These are phyloP conservation scores for Gastrodia elata DNA, from an alignment of 106 monocot species.

Conservation along the genomic window DNA sequence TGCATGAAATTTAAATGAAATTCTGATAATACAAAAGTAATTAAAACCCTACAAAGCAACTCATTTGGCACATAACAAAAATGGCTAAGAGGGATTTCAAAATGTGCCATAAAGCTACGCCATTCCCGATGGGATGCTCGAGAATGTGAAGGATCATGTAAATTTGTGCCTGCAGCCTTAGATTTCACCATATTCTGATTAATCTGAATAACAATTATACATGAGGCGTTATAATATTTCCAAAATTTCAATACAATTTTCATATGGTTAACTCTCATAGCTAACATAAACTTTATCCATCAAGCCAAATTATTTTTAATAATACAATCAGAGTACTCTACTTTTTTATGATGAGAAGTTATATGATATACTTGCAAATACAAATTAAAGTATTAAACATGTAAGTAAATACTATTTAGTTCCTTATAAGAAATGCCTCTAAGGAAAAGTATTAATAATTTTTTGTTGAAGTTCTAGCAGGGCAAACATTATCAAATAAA, in stretches of 20 bases:
- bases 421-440: too few species aligned
- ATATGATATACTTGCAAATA: too few species aligned
- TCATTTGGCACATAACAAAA: neutral
- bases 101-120: neutral
- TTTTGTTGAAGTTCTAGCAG: too few species aligned
- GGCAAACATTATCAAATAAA: too few species aligned
- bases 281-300: neutral
- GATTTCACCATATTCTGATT: slow-evolving; percentile 8
- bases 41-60: neutral
- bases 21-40: neutral
- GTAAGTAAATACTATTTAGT: too few species aligned
- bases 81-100: neutral
- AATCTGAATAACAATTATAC: neutral
- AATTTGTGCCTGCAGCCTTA: neutral
- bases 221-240: neutral
- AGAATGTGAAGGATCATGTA: slow-evolving; percentile 7
- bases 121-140: neutral
- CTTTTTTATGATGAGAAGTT: too few species aligned
- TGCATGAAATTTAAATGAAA: neutral
- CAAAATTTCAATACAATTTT: neutral
- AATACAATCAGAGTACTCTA: too few species aligned
- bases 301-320: neutral
- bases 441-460: too few species aligned
- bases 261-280: neutral
- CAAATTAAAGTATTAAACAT: too few species aligned